Percentiles rank a stretch among this genome's conserved stretches.
phyloP scores from a whole-genome alignment of 1,284 basidiomycete species.

The Bondarzewia mesenterica region DNA sequence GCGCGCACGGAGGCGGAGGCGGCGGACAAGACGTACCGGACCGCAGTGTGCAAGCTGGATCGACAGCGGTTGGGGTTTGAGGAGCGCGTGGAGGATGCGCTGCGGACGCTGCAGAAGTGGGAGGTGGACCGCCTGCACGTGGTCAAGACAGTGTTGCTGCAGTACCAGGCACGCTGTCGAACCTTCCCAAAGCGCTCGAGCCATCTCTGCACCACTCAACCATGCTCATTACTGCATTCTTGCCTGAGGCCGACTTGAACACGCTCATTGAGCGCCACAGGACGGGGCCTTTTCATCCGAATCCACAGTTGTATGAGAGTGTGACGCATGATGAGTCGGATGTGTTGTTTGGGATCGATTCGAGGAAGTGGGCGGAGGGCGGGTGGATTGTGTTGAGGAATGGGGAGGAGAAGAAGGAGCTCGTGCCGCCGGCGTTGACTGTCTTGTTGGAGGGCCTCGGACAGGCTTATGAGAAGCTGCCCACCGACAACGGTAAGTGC shows the following conservation, averaged over 20 bases:
- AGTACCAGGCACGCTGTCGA: slow-evolving; percentile 74
- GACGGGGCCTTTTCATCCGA: slow-evolving; percentile 83
- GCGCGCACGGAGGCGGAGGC: slow-evolving; percentile 71
- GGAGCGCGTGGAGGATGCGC: slow-evolving; percentile 74
- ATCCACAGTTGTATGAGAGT: slow-evolving; percentile 78
- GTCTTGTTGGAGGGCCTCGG: slow-evolving; percentile 60
- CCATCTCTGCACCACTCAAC: slow-evolving; percentile 61
- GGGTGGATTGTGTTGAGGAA: slow-evolving; percentile 47
- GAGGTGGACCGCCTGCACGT: slow-evolving; percentile 76
- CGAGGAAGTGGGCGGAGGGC: slow-evolving; percentile 80
- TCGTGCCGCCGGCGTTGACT: slow-evolving; percentile 68
- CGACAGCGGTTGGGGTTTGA: slow-evolving; percentile 75
- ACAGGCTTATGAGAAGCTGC: slow-evolving; percentile 55
- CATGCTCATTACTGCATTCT: slow-evolving; percentile 72
- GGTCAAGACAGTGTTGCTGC: slow-evolving; percentile 77
- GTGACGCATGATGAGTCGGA: slow-evolving; percentile 74
- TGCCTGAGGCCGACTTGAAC: slow-evolving; percentile 77
- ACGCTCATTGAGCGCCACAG: slow-evolving; percentile 84
- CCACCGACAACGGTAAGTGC: slow-evolving; percentile 55
- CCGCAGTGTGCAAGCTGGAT: slow-evolving; percentile 71
- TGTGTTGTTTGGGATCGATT: slow-evolving; percentile 83
- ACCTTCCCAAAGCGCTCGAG: slow-evolving; percentile 59
- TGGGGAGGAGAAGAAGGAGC: slow-evolving; percentile 50
- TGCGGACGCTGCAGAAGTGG: slow-evolving; percentile 78
- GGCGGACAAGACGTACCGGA: slow-evolving; percentile 70